phyloP scores from a whole-genome alignment of 148 eudicot species.

The Amaranthus palmeri region DNA sequence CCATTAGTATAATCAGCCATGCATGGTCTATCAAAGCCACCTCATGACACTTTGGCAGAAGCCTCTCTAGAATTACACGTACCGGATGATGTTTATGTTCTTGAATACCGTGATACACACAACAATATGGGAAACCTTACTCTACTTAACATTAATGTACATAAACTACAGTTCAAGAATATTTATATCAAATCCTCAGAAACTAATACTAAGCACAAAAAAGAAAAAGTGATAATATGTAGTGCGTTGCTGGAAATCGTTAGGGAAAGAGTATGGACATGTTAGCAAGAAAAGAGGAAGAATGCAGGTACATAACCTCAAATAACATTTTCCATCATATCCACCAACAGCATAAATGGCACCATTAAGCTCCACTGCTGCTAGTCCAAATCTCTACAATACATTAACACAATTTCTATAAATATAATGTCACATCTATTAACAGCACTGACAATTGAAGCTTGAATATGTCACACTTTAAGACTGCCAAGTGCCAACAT shows the following conservation, averaged over 20 bases:
- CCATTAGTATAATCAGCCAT: too few relatives aligned
- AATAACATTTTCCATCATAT: slow-evolving; percentile 55
- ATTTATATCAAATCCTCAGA: neutral
- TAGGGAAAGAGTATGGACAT: neutral
- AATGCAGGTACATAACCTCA: slow-evolving; percentile 45
- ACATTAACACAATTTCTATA: neutral
- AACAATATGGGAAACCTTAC: neutral
- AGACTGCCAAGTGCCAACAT: neutral
- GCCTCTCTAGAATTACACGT: neutral
- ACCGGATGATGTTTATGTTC: neutral
- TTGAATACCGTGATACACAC: neutral
- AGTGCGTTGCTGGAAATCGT: neutral
- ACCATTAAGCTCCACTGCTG: slow-evolving; percentile 66
- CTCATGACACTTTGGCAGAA: neutral
- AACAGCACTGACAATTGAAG: neutral
- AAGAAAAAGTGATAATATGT: neutral
- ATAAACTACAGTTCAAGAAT: neutral
- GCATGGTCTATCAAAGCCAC: neutral
- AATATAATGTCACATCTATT: neutral
- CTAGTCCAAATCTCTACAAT: slow-evolving; percentile 72
- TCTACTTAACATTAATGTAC: neutral
- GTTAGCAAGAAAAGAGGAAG: slow-evolving; percentile 1
- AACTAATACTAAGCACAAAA: neutral
- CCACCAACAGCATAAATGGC: slow-evolving; percentile 81
- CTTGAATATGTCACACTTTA: neutral